These are phyloP conservation scores for Cladosporium sp. DNA, from an alignment of 2,329 filamentous ascomycete genomes.

Conservation along the genomic window DNA sequence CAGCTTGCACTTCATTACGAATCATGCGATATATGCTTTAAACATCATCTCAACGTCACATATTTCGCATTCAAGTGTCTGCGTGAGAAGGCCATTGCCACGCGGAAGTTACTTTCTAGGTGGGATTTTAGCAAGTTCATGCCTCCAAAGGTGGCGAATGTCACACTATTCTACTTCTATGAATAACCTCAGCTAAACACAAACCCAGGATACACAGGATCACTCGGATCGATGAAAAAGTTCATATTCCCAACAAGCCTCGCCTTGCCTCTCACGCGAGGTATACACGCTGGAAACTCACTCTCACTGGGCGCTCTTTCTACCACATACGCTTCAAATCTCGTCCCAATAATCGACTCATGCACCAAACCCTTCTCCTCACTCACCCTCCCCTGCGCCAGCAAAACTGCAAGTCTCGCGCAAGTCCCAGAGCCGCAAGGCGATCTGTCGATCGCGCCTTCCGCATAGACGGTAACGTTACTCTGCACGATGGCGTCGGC, in stretches of 20 bases:
- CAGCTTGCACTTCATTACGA: too few relatives aligned
- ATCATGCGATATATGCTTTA: too few relatives aligned
- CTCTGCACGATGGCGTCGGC: slow-evolving; percentile 5
- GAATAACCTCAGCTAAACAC: background rate
- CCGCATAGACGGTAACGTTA: slow-evolving; percentile 31
- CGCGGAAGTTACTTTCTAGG: too few relatives aligned
- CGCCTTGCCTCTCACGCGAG: background rate
- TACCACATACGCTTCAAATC: slow-evolving; percentile 1
- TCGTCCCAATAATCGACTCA: background rate
- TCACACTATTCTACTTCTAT: too few relatives aligned
- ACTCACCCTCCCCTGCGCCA: background rate
- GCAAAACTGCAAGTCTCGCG: slow-evolving; percentile 27
- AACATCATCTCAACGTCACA: too few relatives aligned
- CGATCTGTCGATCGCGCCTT: slow-evolving; percentile 45
- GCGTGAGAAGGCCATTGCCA: too few relatives aligned
- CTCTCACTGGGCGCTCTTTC: background rate
- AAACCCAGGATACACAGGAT: slow-evolving; percentile 4
- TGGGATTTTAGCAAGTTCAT: too few relatives aligned
- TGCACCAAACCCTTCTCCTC: background rate
- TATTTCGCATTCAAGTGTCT: too few relatives aligned
- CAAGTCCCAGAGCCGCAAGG: slow-evolving; percentile 32
- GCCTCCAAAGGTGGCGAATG: too few relatives aligned
- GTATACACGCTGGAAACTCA: background rate
- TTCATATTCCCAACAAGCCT: background rate
- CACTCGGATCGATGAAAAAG: background rate